Conservation (phyloP, 2,329 filamentous ascomycete genomes). For the Stagonosporopsis tanaceti region DNA sequence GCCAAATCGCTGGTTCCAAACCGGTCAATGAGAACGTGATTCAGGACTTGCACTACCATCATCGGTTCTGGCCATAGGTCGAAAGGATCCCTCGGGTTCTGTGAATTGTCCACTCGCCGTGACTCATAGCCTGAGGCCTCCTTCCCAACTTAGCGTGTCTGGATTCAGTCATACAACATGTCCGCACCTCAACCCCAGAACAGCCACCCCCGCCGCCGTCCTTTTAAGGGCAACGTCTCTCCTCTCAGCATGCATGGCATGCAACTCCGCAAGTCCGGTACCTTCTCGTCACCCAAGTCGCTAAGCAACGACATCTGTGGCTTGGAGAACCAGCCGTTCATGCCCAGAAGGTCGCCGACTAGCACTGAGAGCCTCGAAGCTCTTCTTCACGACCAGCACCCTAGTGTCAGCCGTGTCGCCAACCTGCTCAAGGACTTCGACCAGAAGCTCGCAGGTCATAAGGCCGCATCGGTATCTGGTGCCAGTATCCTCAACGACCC, state of each 20-base stretch:
- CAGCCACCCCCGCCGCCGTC: slow-evolving; percentile 56
- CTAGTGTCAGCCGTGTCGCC: slow-evolving; percentile 55
- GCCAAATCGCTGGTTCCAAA: slow-evolving; percentile 16
- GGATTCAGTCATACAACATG: slow-evolving; percentile 50
- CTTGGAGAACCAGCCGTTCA: slow-evolving; percentile 50
- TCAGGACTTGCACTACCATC: slow-evolving; percentile 29
- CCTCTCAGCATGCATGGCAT: slow-evolving; percentile 52
- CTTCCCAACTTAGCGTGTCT: slow-evolving; percentile 35
- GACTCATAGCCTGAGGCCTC: slow-evolving; percentile 49
- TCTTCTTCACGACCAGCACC: slow-evolving; percentile 51
- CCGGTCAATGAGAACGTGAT: slow-evolving; percentile 40
- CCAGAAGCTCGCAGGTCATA: slow-evolving; percentile 51
- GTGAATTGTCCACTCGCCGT: slow-evolving; percentile 35
- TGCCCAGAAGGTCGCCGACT: slow-evolving; percentile 58
- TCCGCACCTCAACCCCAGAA: slow-evolving; percentile 49
- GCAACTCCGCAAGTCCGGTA: slow-evolving; percentile 58
- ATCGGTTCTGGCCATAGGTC: slow-evolving; percentile 33
- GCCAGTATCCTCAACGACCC: slow-evolving; percentile 56
- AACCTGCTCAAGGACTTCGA: slow-evolving; percentile 57
- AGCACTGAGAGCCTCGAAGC: slow-evolving; percentile 58
- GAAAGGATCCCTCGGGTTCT: slow-evolving; percentile 34
- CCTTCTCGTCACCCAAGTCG: slow-evolving; percentile 56
- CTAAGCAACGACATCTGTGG: slow-evolving; percentile 50
- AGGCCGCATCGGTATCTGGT: slow-evolving; percentile 38
- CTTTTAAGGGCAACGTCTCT: slow-evolving; percentile 49